Evolutionary conservation across 2,329 filamentous ascomycete species (phyloP), one percentile per base, ranked within the genome.

Genomic region (Colletotrichum sp.): DNA sequence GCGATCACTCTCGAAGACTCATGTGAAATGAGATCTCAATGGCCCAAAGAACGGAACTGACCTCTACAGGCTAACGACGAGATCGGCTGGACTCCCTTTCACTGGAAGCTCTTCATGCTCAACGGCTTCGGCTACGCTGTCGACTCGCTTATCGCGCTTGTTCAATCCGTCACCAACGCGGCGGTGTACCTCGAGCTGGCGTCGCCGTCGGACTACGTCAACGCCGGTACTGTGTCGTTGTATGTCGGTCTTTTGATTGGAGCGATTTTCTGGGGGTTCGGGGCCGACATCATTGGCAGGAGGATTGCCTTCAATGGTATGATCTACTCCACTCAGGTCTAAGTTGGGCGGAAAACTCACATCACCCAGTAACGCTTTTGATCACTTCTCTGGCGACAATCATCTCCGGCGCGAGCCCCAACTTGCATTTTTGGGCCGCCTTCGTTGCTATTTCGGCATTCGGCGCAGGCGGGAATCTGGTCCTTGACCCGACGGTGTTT

Each of bases 211-310:
- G 85, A 16, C 8, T 91, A 88, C 75, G 77, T 78, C 4, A 85
- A 85, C 72, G 90, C 86, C 11, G 82, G 92, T 55, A 92, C 87
- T 2, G 86, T 92, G 63, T 87, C 90, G 7, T 87, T 85, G 0
- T 92, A 90, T 73, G 85, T 87, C 2, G 86, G 86, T 5, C 85
- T 85, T 82, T 82, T 85, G 69, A 75, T 84, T 3, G 87, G 90
- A 4, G 90, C 90, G 6, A 79, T 92, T 21, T 93, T 93, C 80
- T 93, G 91, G 91, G 91, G 91, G 1, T 80, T 92, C 27, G 86
- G 86, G 4, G 90, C 90, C 12, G 91, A 93, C 77, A 87, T 93
- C 29, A 90, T 93, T 68, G 91, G 91, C 3, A 85, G 91, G 21
- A 87, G 88, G 72, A 89, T 89, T 76, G 91, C 92, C 1, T 93